phyloP scores from a whole-genome alignment of 257 asterid genomes.

The Scutellaria baicalensis region DNA sequence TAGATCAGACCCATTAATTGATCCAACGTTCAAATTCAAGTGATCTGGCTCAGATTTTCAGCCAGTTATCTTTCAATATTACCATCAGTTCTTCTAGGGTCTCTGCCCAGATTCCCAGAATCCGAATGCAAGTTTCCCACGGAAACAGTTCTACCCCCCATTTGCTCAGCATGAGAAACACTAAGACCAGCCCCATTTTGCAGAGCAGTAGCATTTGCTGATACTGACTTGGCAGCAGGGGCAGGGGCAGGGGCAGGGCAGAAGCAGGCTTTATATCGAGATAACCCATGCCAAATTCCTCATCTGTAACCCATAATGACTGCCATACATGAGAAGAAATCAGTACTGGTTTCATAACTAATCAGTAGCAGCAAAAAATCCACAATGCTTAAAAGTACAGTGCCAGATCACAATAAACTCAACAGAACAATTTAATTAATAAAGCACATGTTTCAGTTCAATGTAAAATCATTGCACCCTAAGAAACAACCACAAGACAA shows the following conservation, averaged over 20 bases:
- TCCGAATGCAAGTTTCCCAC: conserved; percentile 48
- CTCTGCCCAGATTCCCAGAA: conserved; percentile 48
- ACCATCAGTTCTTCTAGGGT: conserved; percentile 60
- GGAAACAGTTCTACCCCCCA: conserved; percentile 43
- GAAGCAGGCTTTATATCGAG: conserved; percentile 78
- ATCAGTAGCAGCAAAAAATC: not conserved
- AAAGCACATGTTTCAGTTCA: not conserved
- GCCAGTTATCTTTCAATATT: conserved; percentile 41
- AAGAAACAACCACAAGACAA: conserved; percentile 7
- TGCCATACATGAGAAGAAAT: conserved; percentile 27
- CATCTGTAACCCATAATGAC: conserved; percentile 99
- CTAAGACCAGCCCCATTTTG: conserved; percentile 52
- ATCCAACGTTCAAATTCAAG: conserved; percentile 35
- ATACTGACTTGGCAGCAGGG: conserved; percentile 54
- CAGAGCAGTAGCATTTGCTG: conserved; percentile 38
- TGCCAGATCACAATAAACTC: conserved; percentile 5
- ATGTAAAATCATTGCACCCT: not conserved
- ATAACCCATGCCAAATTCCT: conserved; percentile 98
- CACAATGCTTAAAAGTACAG: conserved; percentile 4
- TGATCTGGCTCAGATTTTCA: conserved; percentile 37
- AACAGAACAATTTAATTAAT: conserved; percentile 11
- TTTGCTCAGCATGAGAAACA: conserved; percentile 55
- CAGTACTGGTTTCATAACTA: not conserved
- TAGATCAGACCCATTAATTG: conserved; percentile 46
- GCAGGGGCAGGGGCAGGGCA: conserved; percentile 44